Evolutionary conservation across 441 rosid genomes (phyloP).

Genomic region (Corymbia calophylla): DNA sequence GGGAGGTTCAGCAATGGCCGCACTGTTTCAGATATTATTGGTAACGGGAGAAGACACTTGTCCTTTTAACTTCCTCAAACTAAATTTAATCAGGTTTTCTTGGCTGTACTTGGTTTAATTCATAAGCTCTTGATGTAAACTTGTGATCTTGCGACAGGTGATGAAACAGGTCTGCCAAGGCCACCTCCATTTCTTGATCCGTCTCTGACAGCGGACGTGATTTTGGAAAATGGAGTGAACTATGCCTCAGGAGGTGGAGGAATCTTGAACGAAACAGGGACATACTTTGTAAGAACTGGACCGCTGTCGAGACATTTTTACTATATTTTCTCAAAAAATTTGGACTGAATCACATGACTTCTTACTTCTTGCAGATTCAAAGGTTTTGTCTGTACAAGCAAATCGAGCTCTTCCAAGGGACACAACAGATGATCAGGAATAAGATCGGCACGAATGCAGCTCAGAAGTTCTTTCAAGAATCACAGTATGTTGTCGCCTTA

Average conservation of each 20-base stretch:
- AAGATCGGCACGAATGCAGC: slow-evolving; percentile 48
- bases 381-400: slow-evolving; percentile 64
- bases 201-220: slow-evolving; percentile 57
- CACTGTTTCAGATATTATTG: slow-evolving; percentile 88
- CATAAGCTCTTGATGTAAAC: neutral
- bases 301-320: neutral
- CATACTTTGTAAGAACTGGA: slow-evolving; percentile 55
- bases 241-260: slow-evolving; percentile 96
- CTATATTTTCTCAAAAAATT: neutral
- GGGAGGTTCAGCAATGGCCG: slow-evolving; percentile 94
- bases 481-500: slow-evolving; percentile 68
- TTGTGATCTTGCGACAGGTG: slow-evolving; percentile 35
- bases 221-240: slow-evolving; percentile 74
- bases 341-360: neutral
- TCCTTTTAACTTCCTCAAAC: neutral
- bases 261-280: slow-evolving; percentile 79
- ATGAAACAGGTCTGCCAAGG: slow-evolving; percentile 62
- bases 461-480: slow-evolving; percentile 55
- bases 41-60: slow-evolving; percentile 14
- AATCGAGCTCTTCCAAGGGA: slow-evolving; percentile 65
- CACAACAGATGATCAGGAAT: slow-evolving; percentile 35
- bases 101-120: neutral
- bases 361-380: slow-evolving; percentile 52
- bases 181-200: slow-evolving; percentile 82
- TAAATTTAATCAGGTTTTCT: neutral